Conservation (phyloP, 208 protist genomes). For the Crithidia fasciculata region DNA sequence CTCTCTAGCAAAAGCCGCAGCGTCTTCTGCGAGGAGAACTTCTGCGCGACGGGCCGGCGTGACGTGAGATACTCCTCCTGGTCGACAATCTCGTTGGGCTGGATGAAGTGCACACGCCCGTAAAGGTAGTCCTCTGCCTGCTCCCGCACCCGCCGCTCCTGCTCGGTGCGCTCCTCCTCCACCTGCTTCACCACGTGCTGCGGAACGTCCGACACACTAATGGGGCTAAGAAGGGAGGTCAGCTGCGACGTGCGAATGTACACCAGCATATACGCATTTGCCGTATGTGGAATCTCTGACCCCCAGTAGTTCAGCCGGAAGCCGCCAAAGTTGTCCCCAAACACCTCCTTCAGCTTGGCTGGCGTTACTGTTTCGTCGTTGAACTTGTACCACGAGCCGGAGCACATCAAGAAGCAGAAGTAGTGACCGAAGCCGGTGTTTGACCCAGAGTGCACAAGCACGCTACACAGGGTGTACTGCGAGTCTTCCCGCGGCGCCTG, state of each 20-base stretch:
- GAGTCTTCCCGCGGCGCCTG: slow-evolving; percentile 55
- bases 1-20: slow-evolving; percentile 61
- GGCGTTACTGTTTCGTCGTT: slow-evolving; percentile 88
- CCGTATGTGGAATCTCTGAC: slow-evolving; percentile 74
- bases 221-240: slow-evolving; percentile 63
- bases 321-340: slow-evolving; percentile 89
- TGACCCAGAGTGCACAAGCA: slow-evolving; percentile 90
- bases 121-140: slow-evolving; percentile 82
- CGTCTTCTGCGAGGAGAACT: slow-evolving; percentile 64
- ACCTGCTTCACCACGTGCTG: slow-evolving; percentile 76
- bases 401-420: slow-evolving; percentile 83
- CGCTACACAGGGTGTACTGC: slow-evolving; percentile 88
- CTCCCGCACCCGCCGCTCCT: slow-evolving; percentile 59
- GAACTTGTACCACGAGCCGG: slow-evolving; percentile 89
- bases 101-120: slow-evolving; percentile 75
- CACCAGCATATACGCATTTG: slow-evolving; percentile 92
- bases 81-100: slow-evolving; percentile 63
- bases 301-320: slow-evolving; percentile 89
- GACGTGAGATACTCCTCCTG: slow-evolving; percentile 66
- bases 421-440: slow-evolving; percentile 91
- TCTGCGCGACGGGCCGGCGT: slow-evolving; percentile 43
- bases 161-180: slow-evolving; percentile 55
- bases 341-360: slow-evolving; percentile 83
- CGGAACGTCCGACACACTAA: slow-evolving; percentile 70
- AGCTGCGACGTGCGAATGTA: slow-evolving; percentile 86